Base-by-base conservation (phyloP, 2,329 filamentous ascomycete species). In the Zelopaecilomyces penicillatus region DNA sequence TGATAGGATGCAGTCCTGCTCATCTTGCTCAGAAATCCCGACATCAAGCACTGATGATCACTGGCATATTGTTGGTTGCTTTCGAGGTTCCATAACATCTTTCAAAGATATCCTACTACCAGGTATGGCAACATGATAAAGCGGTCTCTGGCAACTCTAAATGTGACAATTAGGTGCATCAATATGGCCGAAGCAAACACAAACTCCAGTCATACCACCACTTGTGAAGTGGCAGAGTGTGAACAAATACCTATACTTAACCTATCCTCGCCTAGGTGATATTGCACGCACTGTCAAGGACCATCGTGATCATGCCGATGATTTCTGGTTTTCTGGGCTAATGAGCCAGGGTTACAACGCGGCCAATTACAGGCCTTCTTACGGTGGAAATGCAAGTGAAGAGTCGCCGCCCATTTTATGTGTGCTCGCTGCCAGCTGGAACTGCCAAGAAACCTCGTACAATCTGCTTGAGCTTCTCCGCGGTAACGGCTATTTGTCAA, bases 311-410 rank as follows among this genome's bases (percentile, higher is more conserved):
- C 78, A 75, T 44, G 65, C 73, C 30, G 76, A 80, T 50, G 67
- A 66, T 2, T 79, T 80, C 53, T 80, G 76, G 76, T 76, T 73
- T 71, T 73, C 70, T 11, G 73, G 75, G 39, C 70, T 76, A 49
- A 57, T 74, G 27, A 67, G 59, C 37, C 47, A 57, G n/a, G 50
- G 47, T 35, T 54, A 54, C 38, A 53, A 53, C n/a, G 43, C 53
- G 28, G 44, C 48, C 19, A 43, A 55, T 19, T 42, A 37, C 27
- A 43, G 48, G 9, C 41, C 44, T 6, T 53, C 54, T 4, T 42
- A 46, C 12, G 47, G 39, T 40, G 46, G 61, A 45, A 65, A 70
- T 3, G 55, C 64, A 3, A 54, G 64, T 8, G 63, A 67, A 9
- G 62, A 66, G 29, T 60, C 71, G 5, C 73, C 76, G 1, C 74